Evolutionary conservation across 2,329 filamentous ascomycete genomes (phyloP).

Genomic region (Endoconidiophora laricicola): DNA sequence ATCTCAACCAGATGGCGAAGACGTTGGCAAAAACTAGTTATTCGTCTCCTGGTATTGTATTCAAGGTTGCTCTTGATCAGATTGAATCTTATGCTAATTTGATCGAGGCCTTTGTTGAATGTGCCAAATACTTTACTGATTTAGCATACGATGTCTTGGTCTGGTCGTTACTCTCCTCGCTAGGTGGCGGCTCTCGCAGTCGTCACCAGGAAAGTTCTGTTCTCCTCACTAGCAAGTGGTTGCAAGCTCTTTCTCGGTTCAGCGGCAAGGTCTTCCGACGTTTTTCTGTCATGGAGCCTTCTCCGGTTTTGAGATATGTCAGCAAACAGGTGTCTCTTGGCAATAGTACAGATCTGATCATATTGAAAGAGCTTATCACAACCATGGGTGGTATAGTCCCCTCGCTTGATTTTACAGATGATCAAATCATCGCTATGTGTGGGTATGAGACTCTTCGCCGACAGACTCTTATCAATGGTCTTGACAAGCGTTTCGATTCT

Average conservation of each 20-base stretch:
- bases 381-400: slow-evolving; percentile 90
- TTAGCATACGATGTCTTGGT: slow-evolving; percentile 85
- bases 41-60: slow-evolving; percentile 79
- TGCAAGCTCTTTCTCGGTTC: slow-evolving; percentile 79
- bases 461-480: slow-evolving; percentile 62
- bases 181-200: slow-evolving; percentile 44
- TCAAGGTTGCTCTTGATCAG: slow-evolving; percentile 73
- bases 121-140: slow-evolving; percentile 82
- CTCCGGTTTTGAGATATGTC: slow-evolving; percentile 78
- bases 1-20: slow-evolving; percentile 71
- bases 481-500: slow-evolving; percentile 67
- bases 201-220: slow-evolving; percentile 46
- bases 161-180: slow-evolving; percentile 72
- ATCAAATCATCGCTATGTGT: slow-evolving; percentile 74
- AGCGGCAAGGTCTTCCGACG: slow-evolving; percentile 78
- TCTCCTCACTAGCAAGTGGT: slow-evolving; percentile 73
- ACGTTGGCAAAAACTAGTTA: slow-evolving; percentile 83
- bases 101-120: slow-evolving; percentile 88
- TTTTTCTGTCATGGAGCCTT: slow-evolving; percentile 68
- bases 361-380: slow-evolving; percentile 75
- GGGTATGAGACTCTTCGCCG: slow-evolving; percentile 66
- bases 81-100: slow-evolving; percentile 91
- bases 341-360: slow-evolving; percentile 79
- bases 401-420: slow-evolving; percentile 73
- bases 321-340: slow-evolving; percentile 65